Evolutionary conservation across 352 stramenopile species (phyloP), one percentile per base, ranked within the genome.

Genomic region (Globisporangium ultimum): DNA sequence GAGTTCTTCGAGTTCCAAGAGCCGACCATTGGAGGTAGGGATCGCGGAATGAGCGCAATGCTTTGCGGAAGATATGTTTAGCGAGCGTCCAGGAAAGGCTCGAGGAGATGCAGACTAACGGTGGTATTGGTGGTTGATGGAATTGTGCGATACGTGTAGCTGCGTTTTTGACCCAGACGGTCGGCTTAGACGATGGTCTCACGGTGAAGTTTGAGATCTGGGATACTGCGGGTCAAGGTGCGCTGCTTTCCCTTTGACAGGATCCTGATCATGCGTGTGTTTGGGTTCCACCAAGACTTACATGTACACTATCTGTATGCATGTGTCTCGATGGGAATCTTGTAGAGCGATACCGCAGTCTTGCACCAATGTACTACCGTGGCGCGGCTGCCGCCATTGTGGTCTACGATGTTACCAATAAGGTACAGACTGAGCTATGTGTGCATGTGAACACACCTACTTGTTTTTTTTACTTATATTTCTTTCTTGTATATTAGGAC

Each of bases 171-270:
- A 99, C 97, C 58, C 97, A 99, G 74, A 99, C 97, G 7, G 96
- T 99, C 36, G 89, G 93, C 63, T 72, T 99, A 13, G 96, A 99
- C 68, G 96, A 99, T 65, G 91, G 95, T 12, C 62, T 93, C 58
- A 99, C 97, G 8, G 97, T 99, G 55, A 99, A 99, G 80, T 99
- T 99, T 74, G 97, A 99, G 83, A 99, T 99, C 64, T 99, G 97
- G 97, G 97, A 99, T 89, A 98, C 95, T 14, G 96, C 96, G 57
- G 96, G 96, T 55, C 95, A 98, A 92, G 88, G 88, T 89, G 67
- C 51, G 61, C 53, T 14, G 0, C 48, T 50, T n/a, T 53, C 15
- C n/a, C 9, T 43, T 32, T 53, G 41, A 17, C 38, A 40, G 0
- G 22, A 38, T 55, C 17, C 17, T 14, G 3, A n/a, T 17, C 8